Conservation (phyloP, 2,329 filamentous ascomycete species). For the Davidsoniella virescens region DNA sequence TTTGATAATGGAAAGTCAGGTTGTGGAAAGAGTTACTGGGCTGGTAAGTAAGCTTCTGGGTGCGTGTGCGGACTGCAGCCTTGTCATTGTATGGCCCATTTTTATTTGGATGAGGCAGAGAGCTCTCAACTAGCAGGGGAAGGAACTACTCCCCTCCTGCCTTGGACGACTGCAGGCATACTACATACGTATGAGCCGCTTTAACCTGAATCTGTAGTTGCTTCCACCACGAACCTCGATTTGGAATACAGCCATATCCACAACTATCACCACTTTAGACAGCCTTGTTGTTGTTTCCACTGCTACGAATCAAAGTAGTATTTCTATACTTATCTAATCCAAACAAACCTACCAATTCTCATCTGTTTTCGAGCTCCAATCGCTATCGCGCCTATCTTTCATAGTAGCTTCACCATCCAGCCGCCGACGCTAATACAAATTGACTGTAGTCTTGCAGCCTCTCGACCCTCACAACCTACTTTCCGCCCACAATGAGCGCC, state of each 20-base stretch:
- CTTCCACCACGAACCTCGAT: not conserved
- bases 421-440: too few species aligned
- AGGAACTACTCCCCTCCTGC: constrained; percentile 9
- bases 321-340: too few species aligned
- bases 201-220: not conserved
- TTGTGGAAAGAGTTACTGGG: not conserved
- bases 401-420: not conserved
- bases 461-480: not conserved
- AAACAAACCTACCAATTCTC: too few species aligned
- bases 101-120: not conserved
- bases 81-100: constrained; percentile 10
- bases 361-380: too few species aligned
- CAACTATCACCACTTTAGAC: not conserved
- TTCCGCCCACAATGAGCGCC: constrained; percentile 44
- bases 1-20: not conserved
- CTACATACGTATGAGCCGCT: not conserved
- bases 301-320: too few species aligned
- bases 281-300: not conserved
- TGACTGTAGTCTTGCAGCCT: too few species aligned
- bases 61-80: constrained; percentile 13
- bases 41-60: not conserved
- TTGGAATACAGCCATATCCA: not conserved
- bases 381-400: too few species aligned
- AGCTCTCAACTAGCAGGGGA: constrained; percentile 5
- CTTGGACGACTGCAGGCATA: not conserved